These are phyloP conservation scores for Epicoccum sorghinum DNA, from an alignment of 2,329 filamentous ascomycete genomes.

Conservation along the genomic window DNA sequence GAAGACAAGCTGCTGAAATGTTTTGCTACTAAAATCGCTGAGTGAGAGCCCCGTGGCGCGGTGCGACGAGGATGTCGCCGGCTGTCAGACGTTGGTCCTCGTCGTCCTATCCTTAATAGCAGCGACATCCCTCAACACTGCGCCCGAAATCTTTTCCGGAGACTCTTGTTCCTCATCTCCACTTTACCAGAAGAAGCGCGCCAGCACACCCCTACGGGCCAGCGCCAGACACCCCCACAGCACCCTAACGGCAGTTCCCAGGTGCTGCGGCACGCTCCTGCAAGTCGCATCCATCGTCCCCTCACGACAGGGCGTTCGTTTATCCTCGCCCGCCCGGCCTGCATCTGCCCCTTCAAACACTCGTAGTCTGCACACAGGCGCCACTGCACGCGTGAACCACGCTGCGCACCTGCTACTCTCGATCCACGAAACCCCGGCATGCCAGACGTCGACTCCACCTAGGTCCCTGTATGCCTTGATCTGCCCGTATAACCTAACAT, in stretches of 20 bases:
- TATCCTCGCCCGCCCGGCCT: constrained; percentile 28
- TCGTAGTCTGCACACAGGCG: constrained; percentile 26
- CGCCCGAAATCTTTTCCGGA: constrained; percentile 21
- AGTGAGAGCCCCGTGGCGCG: constrained; percentile 26
- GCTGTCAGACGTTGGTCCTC: constrained; percentile 24
- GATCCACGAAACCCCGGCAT: constrained; percentile 33
- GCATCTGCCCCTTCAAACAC: constrained; percentile 33
- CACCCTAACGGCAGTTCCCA: constrained; percentile 45
- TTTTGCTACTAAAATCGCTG: constrained; percentile 22
- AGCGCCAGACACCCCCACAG: constrained; percentile 39
- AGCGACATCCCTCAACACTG: constrained; percentile 20
- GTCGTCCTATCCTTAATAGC: constrained; percentile 23
- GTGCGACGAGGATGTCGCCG: constrained; percentile 12
- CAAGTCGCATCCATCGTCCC: constrained; percentile 31
- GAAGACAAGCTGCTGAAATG: constrained; percentile 15
- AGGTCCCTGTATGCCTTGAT: constrained; percentile 45
- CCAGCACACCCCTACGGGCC: constrained; percentile 30
- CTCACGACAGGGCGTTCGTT: constrained; percentile 22
- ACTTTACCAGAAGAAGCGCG: constrained; percentile 23
- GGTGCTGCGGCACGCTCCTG: constrained; percentile 39
- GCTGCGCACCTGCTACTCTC: constrained; percentile 32
- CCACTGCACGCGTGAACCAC: constrained; percentile 47
- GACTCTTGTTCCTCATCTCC: constrained; percentile 20
- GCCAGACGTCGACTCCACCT: constrained; percentile 44
- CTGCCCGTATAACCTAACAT: constrained; percentile 44